Evolutionary conservation across 331 rosid genomes (phyloP).

Genomic region (Quercus phellos): DNA sequence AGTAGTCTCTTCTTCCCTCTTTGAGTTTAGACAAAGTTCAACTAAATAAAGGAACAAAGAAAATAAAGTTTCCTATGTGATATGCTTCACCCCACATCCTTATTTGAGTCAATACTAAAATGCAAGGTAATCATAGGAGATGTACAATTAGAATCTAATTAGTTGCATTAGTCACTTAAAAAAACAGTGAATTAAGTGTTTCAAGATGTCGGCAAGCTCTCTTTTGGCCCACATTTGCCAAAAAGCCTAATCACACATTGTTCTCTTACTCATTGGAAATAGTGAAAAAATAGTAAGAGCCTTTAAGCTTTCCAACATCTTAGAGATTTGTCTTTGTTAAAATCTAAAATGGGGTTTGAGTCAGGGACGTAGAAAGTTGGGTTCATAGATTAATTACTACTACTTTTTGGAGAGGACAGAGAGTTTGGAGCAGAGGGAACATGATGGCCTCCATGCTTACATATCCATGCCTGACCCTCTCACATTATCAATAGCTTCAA

Average conservation of each 20-base stretch:
- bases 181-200: conserved; percentile 29
- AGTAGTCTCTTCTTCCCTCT: neutral
- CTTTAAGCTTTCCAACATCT: conserved; percentile 13
- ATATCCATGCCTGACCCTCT: conserved; percentile 34
- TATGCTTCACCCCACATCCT: conserved; percentile 11
- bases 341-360: conserved; percentile 13
- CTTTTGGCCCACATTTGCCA: conserved; percentile 21
- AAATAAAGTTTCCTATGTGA: neutral
- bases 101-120: conserved; percentile 6
- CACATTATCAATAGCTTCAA: conserved; percentile 39
- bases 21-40: neutral
- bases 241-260: conserved; percentile 28
- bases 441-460: conserved; percentile 67
- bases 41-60: neutral
- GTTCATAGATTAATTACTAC: conserved; percentile 7
- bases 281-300: neutral
- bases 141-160: conserved; percentile 32
- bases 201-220: conserved; percentile 31
- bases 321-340: conserved; percentile 41
- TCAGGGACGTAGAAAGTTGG: conserved; percentile 20
- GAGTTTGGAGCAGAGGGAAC: conserved; percentile 77
- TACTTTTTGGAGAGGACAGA: conserved; percentile 41
- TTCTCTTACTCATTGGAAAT: conserved; percentile 18
- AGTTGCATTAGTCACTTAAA: conserved; percentile 18
- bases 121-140: conserved; percentile 24